A percentile compares a stretch with the other conserved stretches of the same genome.
Evolutionary conservation across 495 filamentous ascomycete species (phyloP).

Genomic region (Pseudevernia furfuracea): DNA sequence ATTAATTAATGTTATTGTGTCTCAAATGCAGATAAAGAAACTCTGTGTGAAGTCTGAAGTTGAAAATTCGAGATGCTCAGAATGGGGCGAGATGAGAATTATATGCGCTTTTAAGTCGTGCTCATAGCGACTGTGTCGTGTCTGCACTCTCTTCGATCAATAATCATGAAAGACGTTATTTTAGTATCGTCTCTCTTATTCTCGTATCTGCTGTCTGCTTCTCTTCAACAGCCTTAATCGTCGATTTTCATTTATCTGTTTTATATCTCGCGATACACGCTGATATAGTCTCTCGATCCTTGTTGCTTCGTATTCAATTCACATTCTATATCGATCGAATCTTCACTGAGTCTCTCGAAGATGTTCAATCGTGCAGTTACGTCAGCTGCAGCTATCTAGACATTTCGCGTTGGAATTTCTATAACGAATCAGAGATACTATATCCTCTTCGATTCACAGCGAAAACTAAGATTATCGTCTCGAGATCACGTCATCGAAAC

Average conservation of each 20-base stretch:
- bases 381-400: background rate
- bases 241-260: background rate
- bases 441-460: background rate
- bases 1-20: background rate
- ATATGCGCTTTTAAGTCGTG: background rate
- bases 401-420: background rate
- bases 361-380: background rate
- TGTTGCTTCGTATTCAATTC: background rate
- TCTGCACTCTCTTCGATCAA: background rate
- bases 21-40: background rate
- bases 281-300: background rate
- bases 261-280: background rate
- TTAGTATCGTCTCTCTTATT: background rate
- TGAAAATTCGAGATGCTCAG: background rate
- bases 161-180: background rate
- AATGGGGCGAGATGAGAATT: background rate
- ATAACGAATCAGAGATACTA: background rate
- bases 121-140: background rate
- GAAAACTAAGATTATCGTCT: conserved; percentile 5
- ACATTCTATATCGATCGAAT: background rate
- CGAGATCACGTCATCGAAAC: background rate
- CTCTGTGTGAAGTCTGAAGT: background rate
- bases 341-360: background rate
- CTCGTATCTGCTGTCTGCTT: background rate
- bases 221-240: background rate